phyloP scores from a whole-genome alignment of 768 basidiomycete genomes.

The Tulasnella sp. region DNA sequence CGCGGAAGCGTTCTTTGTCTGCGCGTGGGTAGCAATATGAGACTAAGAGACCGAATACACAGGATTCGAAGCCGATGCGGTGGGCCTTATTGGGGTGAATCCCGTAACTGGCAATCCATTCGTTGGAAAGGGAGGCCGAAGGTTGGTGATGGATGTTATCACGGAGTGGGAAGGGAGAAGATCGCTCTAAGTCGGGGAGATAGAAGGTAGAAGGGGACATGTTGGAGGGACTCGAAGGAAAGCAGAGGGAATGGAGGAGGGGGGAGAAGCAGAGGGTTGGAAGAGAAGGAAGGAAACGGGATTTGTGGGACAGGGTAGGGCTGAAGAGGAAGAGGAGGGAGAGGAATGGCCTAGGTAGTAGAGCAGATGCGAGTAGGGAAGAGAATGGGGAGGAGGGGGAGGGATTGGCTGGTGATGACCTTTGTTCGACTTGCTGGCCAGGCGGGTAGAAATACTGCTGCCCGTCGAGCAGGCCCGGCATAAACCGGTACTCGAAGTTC shows the following conservation, averaged over 20 bases:
- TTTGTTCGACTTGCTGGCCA: not conserved
- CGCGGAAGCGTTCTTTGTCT: slow-evolving; percentile 14
- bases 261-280: not conserved
- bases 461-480: not conserved
- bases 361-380: not conserved
- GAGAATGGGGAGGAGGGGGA: not conserved
- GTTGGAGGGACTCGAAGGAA: not conserved
- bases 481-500: not conserved
- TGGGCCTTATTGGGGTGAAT: not conserved
- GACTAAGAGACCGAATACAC: not conserved
- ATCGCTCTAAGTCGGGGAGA: slow-evolving; percentile 13
- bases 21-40: slow-evolving; percentile 8
- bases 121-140: not conserved
- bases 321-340: not conserved
- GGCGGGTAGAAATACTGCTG: not conserved
- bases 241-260: not conserved
- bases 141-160: not conserved
- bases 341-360: not conserved
- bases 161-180: slow-evolving; percentile 18
- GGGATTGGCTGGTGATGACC: not conserved
- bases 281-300: not conserved
- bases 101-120: slow-evolving; percentile 3
- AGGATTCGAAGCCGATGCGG: not conserved
- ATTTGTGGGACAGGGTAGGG: not conserved
- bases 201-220: slow-evolving; percentile 12